Percentiles rank a stretch among this genome's conserved stretches.
These are phyloP conservation scores for Mortierella sp. DNA, from an alignment of 371 early-diverging fungal genomes.

Conservation along the genomic window DNA sequence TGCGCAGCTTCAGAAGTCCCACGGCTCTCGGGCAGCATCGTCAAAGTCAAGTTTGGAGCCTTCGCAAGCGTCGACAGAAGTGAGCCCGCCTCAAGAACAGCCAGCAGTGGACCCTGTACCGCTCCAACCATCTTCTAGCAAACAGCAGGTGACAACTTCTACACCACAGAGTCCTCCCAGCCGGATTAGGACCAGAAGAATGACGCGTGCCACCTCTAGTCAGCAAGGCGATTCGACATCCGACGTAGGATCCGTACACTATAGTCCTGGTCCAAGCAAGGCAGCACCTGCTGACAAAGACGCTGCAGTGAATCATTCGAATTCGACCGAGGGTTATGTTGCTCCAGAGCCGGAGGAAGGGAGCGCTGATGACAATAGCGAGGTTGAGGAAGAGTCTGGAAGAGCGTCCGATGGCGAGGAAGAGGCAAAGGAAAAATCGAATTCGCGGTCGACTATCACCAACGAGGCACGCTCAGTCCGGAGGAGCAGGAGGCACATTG, in stretches of 20 bases:
- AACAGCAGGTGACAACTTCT: background rate
- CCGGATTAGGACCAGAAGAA: background rate
- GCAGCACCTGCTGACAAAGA: too few relatives aligned
- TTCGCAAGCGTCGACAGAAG: background rate
- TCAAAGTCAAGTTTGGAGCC: background rate
- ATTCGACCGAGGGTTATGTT: background rate
- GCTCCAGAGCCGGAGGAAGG: background rate
- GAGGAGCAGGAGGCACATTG: background rate
- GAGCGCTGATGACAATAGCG: background rate
- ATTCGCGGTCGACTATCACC: background rate
- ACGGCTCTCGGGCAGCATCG: background rate
- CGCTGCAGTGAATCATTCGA: background rate
- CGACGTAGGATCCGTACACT: too few relatives aligned
- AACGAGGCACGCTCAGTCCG: background rate
- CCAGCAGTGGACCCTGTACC: background rate
- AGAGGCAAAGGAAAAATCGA: background rate
- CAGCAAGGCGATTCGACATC: background rate
- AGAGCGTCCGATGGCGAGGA: background rate
- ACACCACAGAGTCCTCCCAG: background rate
- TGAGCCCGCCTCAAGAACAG: background rate
- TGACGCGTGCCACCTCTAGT: background rate
- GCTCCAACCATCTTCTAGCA: background rate
- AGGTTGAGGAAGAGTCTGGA: background rate
- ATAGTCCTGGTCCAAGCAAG: background rate
- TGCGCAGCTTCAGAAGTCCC: background rate